Evolutionary conservation across 371 early-diverging fungal species (phyloP).

Genomic region (Thermomucor indicae-seudaticae): DNA sequence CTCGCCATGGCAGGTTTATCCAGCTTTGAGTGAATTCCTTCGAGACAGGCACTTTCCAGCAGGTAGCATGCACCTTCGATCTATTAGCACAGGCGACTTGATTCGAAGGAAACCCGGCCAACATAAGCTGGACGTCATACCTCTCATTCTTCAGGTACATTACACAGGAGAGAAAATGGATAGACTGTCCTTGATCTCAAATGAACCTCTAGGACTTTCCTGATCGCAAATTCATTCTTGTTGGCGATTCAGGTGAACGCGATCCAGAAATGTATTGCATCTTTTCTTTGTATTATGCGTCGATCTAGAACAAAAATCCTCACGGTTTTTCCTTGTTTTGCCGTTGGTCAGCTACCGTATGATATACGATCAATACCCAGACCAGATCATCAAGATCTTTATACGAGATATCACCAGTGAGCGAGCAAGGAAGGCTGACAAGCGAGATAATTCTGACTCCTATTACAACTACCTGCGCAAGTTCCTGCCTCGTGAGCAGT

Average conservation of each 20-base stretch:
- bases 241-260: slow-evolving; percentile 70
- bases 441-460: slow-evolving; percentile 14
- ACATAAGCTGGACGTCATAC: slow-evolving; percentile 36
- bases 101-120: slow-evolving; percentile 28
- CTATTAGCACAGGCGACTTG: slow-evolving; percentile 27
- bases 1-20: slow-evolving; percentile 47
- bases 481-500: slow-evolving; percentile 24
- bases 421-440: slow-evolving; percentile 32
- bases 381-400: slow-evolving; percentile 59
- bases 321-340: background rate
- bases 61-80: slow-evolving; percentile 41
- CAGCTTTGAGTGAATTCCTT: slow-evolving; percentile 35
- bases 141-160: slow-evolving; percentile 23
- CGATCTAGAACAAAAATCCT: background rate
- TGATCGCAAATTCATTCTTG: slow-evolving; percentile 59
- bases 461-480: slow-evolving; percentile 23
- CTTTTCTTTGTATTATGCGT: background rate
- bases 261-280: slow-evolving; percentile 57
- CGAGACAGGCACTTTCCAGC: slow-evolving; percentile 28
- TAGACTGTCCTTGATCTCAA: too few species aligned
- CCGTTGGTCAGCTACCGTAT: slow-evolving; percentile 32
- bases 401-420: slow-evolving; percentile 61
- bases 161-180: too few species aligned
- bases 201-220: slow-evolving; percentile 33
- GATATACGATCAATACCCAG: slow-evolving; percentile 42